Base-by-base conservation (phyloP, 805 yeast genomes). In the Candida broadrunensis region DNA sequence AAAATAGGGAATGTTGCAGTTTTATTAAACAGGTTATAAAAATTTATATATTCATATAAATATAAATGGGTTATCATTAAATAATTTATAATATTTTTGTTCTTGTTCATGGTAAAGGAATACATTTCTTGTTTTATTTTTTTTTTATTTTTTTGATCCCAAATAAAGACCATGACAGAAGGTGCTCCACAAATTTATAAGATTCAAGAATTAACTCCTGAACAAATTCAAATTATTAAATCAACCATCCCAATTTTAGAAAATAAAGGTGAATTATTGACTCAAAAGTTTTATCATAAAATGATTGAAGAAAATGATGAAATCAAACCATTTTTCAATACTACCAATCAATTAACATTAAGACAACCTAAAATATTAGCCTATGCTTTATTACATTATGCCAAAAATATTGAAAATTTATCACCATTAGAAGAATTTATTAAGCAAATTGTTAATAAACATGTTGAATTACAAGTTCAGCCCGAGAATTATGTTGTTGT, bases 401-500 rank as follows among this genome's bases (percentile, higher is more conserved):
- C 88, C 12, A 67, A 75, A 46, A 69, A 80, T 52, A 81, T 83
- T 40, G 81, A 82, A 45, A 75, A 81, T 43, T 57, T 83, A 39
- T 63, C 75, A 2, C 80, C 75, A 9, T 61, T 84, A 31, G 52
- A 67, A 11, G 75, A 63, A 1, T 76, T 78, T 44, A 86, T 84
- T 8, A 63, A 72, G 36, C 78, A 76, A 45, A 80, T 83, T 50
- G 83, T 76, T 34, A 72, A 70, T 47, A 84, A 83, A 58, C 90
- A 84, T 49, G 80, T 77, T 43, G 85, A 85, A 33, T 63, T 84
- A 45, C 78, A 78, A 52, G 72, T 83, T 33, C 56, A 62, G 45
- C 77, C 88, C 3, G 84, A 78, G 41, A 88, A 83, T 43, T 83
- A 83, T 50, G 78, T 80, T 17, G 68, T 79, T 47, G 88, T 83